Evolutionary conservation across 352 stramenopile species (phyloP), one percentile per base, ranked within the genome.

Genomic region (Phytophthora nicotianae): DNA sequence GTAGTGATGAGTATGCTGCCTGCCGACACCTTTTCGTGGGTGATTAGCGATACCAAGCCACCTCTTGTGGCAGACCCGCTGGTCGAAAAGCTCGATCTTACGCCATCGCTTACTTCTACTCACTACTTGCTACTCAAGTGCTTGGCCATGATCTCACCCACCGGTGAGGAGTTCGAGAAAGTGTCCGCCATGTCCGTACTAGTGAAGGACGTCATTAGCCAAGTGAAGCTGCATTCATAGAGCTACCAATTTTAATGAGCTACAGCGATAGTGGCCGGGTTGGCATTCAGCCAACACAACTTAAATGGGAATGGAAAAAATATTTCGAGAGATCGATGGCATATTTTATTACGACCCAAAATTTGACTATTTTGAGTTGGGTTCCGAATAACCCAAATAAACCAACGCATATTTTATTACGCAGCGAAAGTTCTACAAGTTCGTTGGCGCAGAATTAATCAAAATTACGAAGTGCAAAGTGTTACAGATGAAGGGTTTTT

Each of bases 1-100:
- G 81, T 87, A 46, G 43, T 95, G 35, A 93, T 95, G 86, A 91
- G 84, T 62, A 75, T 89, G 49, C 33, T 95, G 33, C 86, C 83
- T n/a, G 86, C 84, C 0, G 83, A 95, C 58, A 62, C 89, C 38
- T 92, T 89, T 50, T 59, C 73, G 45, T 95, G 86, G 86, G 76
- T 95, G 19, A 77, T 83, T 16, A 86, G 59, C 27, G 74, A 87
- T 37, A 72, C 65, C 35, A 60, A 75, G 17, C 74, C 78, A 47
- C 80, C 81, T 10, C 74, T 93, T 32, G 59, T 83, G 1, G 75
- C 78, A 11, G 84, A 95, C 48, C 42, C 64, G 0, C 60, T 87
- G 23, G 84, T 95, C 21, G 79, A 81, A 50, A 81, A 83, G 19
- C 59, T 91, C 14, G 84, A 93, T 43, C 52, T 60, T 16, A 77